phyloP scores from a whole-genome alignment of 345 rosid species.

The Psidium friedrichsthalianum region DNA sequence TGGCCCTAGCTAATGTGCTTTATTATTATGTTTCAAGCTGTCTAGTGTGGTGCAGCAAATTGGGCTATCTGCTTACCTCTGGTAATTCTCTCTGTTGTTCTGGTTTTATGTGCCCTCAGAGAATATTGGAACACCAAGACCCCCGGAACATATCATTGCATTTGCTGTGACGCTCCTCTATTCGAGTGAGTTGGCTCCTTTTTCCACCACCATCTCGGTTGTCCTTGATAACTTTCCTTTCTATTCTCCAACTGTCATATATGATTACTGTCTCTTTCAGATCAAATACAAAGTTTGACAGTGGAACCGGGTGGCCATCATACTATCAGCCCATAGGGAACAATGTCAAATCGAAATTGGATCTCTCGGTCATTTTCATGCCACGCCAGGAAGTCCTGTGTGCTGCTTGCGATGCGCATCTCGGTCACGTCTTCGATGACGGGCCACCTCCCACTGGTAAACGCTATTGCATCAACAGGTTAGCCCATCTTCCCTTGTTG shows the following conservation, averaged over 20 bases:
- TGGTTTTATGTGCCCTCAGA: conserved; percentile 17
- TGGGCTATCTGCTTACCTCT: background rate
- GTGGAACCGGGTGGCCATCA: conserved; percentile 98
- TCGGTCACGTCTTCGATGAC: conserved; percentile 82
- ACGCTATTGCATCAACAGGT: conserved; percentile 89
- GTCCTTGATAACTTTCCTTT: background rate
- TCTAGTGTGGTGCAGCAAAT: background rate
- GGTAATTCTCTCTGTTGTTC: background rate
- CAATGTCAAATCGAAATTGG: conserved; percentile 64
- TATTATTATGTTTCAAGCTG: background rate
- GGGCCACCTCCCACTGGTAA: conserved; percentile 85
- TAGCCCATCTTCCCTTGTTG: background rate
- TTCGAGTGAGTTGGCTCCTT: conserved; percentile 46
- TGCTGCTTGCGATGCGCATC: conserved; percentile 63
- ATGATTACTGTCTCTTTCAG: conserved; percentile 16
- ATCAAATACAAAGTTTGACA: conserved; percentile 86
- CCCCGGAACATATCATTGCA: conserved; percentile 71
- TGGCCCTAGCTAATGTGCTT: background rate
- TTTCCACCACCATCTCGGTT: background rate
- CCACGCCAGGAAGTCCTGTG: conserved; percentile 81
- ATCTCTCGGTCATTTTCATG: conserved; percentile 78
- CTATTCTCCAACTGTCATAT: background rate
- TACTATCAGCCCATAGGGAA: conserved; percentile 60
- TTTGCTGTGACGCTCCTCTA: conserved; percentile 73
- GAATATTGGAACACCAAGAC: conserved; percentile 84